Percentiles rank a stretch among this genome's conserved stretches.
These are phyloP conservation scores for Entomophthora muscae DNA, from an alignment of 371 early-diverging fungal species.

Conservation along the genomic window DNA sequence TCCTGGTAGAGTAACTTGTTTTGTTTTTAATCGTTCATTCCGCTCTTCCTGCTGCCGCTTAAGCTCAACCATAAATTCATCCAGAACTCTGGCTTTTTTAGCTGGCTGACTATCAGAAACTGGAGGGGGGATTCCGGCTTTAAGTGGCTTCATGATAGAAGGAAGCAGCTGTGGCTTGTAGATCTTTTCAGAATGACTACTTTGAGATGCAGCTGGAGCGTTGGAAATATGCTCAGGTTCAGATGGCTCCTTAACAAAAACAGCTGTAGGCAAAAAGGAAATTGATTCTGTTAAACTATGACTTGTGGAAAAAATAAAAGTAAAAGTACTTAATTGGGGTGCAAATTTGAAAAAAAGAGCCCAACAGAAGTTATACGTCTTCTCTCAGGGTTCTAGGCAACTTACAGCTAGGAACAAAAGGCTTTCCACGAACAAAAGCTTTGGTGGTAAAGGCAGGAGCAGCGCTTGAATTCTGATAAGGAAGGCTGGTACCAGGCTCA, in stretches of 20 bases:
- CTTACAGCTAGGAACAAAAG: constrained; percentile 9
- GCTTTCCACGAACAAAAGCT: neutral
- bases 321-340: neutral
- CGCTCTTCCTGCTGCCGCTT: neutral
- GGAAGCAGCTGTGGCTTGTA: neutral
- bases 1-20: neutral
- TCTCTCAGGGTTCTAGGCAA: constrained; percentile 22
- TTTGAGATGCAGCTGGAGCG: neutral
- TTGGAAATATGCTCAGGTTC: neutral
- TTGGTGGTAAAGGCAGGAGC: neutral
- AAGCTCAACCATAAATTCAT: neutral
- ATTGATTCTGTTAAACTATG: neutral
- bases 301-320: neutral
- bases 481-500: constrained; percentile 16
- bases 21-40: neutral
- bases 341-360: neutral
- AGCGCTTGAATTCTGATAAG: neutral
- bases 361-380: constrained; percentile 15
- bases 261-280: neutral
- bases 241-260: neutral
- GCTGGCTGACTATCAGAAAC: neutral
- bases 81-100: neutral
- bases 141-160: neutral
- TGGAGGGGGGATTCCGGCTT: neutral
- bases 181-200: neutral